Conservation (phyloP, 257 asterid species). For the Salvia miltiorrhiza region DNA sequence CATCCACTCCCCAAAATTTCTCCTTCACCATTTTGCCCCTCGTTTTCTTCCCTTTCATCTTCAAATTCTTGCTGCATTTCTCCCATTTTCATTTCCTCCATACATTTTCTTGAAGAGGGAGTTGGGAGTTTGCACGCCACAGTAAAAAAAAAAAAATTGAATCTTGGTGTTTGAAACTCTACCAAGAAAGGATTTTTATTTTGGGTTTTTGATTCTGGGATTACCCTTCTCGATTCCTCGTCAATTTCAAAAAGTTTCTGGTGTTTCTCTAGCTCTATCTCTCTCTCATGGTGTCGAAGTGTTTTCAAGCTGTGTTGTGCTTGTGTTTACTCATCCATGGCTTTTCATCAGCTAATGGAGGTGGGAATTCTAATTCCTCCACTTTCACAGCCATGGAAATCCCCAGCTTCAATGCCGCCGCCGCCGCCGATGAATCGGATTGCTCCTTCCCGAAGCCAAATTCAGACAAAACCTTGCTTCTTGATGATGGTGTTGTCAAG, state of each 20-base stretch:
- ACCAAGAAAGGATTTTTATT: background rate
- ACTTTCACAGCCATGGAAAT: constrained; percentile 29
- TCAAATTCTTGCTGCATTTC: background rate
- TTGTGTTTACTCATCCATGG: constrained; percentile 32
- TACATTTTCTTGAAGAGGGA: background rate
- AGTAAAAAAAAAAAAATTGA: background rate
- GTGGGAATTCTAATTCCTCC: constrained; percentile 35
- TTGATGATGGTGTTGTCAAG: background rate
- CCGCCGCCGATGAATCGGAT: constrained; percentile 39
- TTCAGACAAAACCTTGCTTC: constrained; percentile 6
- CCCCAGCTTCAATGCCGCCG: constrained; percentile 32
- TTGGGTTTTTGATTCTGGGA: constrained; percentile 9
- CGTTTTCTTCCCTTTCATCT: background rate
- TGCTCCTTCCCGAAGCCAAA: constrained; percentile 28
- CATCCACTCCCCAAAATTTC: constrained; percentile 19
- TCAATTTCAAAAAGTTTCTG: background rate
- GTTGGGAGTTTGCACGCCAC: too few species aligned
- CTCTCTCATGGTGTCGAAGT: constrained; percentile 36
- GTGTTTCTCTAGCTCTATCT: background rate
- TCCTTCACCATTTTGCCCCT: constrained; percentile 10
- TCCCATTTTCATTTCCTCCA: background rate
- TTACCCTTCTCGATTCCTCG: background rate
- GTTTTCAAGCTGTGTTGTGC: constrained; percentile 25
- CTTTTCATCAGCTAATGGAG: constrained; percentile 26
- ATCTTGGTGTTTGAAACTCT: constrained; percentile 6